Evolutionary conservation across 1,139 yeast genomes (phyloP), one percentile per base, ranked within the genome.

Genomic region (Ogataea hybrid): DNA sequence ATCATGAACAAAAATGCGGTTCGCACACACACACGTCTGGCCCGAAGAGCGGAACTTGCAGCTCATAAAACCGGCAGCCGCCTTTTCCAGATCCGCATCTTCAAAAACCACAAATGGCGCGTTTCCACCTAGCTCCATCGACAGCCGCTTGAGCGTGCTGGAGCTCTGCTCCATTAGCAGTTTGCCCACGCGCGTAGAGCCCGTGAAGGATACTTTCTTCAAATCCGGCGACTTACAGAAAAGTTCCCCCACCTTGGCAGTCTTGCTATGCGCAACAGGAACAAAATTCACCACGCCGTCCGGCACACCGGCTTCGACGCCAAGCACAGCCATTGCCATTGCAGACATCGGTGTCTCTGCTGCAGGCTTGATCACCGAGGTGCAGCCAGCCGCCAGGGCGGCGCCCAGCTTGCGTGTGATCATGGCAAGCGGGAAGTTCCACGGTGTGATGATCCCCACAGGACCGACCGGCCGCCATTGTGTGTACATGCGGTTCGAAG

Each of bases 361-460:
- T 29, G 95, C 97, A 3, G 97, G 97, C 65, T 89, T 90, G 47
- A 90, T 72, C 10, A 90, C 90, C 3, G 87, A 72, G 1, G 97
- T 84, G 65, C 97, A 90, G 2, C 97, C 97, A 8, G 94, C 89
- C 14, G 97, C 96, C 16, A 88, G 58, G 1, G 96, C 96, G 22
- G 97, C 96, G 22, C 88, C 96, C 38, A 85, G 75, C 63, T 90
- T 90, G 54, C 97, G 75, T 2, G 96, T 79, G 48, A 90, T 86
- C 97, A 90, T 90, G 5, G 96, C 95, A 40, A 84, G 72, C 14
- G 97, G 97, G 68, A 90, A 90, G 64, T 90, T 90, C 97, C 97
- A 90, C 15, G 97, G 97, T 4, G 96, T 87, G 54, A 90, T 71
- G 47, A 90, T 79, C 22, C 95, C 96, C 56, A 92, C 87, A 1